Evolutionary conservation across 306 rosid species (phyloP).

Genomic region (Luffa aegyptiaca): DNA sequence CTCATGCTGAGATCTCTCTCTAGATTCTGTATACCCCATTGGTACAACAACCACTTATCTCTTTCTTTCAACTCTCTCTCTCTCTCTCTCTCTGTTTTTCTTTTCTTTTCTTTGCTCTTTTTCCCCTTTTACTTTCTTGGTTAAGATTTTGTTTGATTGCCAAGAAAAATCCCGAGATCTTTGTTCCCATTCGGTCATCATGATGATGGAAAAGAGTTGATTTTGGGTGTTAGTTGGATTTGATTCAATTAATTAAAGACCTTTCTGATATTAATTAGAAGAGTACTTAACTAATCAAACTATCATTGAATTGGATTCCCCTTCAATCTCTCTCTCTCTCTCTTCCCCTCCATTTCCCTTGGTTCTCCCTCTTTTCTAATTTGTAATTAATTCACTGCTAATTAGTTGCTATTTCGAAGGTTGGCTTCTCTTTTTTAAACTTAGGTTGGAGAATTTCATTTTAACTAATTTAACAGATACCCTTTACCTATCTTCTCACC

Average conservation of each 20-base stretch:
- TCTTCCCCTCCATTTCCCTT: neutral
- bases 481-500: neutral
- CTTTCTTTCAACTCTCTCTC: conserved; percentile 9
- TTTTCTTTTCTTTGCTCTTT: neutral
- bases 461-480: neutral
- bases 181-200: conserved; percentile 53
- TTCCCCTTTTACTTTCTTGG: conserved; percentile 13
- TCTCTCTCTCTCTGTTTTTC: conserved; percentile 20
- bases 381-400: neutral
- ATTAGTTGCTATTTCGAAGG: neutral
- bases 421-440: neutral
- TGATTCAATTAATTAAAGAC: conserved; percentile 5
- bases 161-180: conserved; percentile 33
- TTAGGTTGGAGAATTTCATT: neutral
- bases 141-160: conserved; percentile 52
- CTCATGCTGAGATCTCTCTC: conserved; percentile 41
- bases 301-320: neutral
- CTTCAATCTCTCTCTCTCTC: neutral
- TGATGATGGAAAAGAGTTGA: conserved; percentile 39
- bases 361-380: neutral
- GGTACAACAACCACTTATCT: conserved; percentile 57
- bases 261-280: conserved; percentile 9
- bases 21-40: conserved; percentile 76
- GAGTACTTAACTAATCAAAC: conserved; percentile 38
- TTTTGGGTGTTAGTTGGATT: conserved; percentile 30